Percentiles rank a stretch among this genome's conserved stretches.
Conservation (phyloP, 306 rosid species). For the Pachyrhizus erosus region DNA sequence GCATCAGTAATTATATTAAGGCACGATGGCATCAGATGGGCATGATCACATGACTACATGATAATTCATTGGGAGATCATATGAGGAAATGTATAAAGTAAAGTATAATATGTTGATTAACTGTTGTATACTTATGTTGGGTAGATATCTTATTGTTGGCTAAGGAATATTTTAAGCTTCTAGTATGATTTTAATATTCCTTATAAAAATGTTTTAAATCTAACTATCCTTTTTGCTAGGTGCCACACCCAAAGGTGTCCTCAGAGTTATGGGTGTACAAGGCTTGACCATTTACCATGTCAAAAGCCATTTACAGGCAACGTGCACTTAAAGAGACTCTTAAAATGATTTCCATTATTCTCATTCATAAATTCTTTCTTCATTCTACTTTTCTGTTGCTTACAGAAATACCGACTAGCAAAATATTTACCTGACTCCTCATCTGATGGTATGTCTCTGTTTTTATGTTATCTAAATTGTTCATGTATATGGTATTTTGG, state of each 20-base stretch:
- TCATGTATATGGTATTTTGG: background rate
- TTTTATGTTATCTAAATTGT: slow-evolving; percentile 35
- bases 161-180: slow-evolving; percentile 28
- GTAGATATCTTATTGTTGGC: slow-evolving; percentile 29
- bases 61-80: slow-evolving; percentile 7
- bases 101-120: slow-evolving; percentile 1
- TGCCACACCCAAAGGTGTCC: slow-evolving; percentile 99
- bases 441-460: slow-evolving; percentile 77
- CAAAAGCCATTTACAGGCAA: slow-evolving; percentile 97
- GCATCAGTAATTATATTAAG: background rate
- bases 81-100: slow-evolving; percentile 4
- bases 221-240: slow-evolving; percentile 54
- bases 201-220: slow-evolving; percentile 24
- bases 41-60: background rate
- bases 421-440: slow-evolving; percentile 88
- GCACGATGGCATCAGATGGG: background rate
- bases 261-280: slow-evolving; percentile 97
- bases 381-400: slow-evolving; percentile 45
- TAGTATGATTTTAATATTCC: slow-evolving; percentile 25
- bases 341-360: slow-evolving; percentile 4
- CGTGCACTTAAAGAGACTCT: slow-evolving; percentile 18
- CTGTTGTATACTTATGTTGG: slow-evolving; percentile 38
- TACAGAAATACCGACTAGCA: slow-evolving; percentile 97
- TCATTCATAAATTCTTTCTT: slow-evolving; percentile 15
- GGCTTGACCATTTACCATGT: slow-evolving; percentile 97